Conservation (phyloP, 371 early-diverging fungal species). For the Thermomucor indicae-seudaticae region DNA sequence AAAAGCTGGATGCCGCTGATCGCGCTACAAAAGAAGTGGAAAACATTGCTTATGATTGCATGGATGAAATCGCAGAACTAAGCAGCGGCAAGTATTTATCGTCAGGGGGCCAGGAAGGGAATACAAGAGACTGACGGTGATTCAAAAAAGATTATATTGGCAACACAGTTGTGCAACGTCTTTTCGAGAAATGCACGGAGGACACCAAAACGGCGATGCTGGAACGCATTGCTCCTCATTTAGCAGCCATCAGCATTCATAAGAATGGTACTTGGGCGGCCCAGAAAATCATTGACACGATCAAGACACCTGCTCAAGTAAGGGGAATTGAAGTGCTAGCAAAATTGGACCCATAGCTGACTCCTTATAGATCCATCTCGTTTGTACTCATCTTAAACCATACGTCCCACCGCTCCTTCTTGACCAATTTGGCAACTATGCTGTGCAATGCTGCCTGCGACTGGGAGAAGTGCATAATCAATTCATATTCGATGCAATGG, state of each 20-base stretch:
- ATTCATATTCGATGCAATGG: constrained; percentile 84
- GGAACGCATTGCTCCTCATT: constrained; percentile 60
- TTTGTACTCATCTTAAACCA: constrained; percentile 46
- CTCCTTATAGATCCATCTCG: constrained; percentile 20
- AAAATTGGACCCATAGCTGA: not conserved
- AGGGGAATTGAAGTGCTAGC: constrained; percentile 11
- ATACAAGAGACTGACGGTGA: too few relatives aligned
- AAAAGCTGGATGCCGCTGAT: constrained; percentile 72
- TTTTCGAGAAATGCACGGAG: constrained; percentile 69
- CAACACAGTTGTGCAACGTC: constrained; percentile 84
- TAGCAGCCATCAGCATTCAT: constrained; percentile 82
- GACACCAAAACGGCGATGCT: constrained; percentile 52
- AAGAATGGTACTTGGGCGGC: constrained; percentile 95
- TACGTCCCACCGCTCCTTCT: constrained; percentile 76
- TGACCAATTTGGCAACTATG: constrained; percentile 94
- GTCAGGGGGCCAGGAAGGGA: too few relatives aligned
- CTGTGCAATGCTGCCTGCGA: constrained; percentile 83
- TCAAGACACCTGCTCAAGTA: constrained; percentile 61
- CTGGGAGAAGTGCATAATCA: constrained; percentile 68
- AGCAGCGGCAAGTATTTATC: constrained; percentile 68
- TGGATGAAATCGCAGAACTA: constrained; percentile 73
- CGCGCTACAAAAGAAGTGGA: constrained; percentile 56
- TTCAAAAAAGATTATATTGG: constrained; percentile 47
- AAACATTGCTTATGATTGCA: constrained; percentile 66
- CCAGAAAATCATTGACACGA: constrained; percentile 84